Base-by-base conservation (phyloP, 352 stramenopile genomes). In the Thraustochytrium sp. region DNA sequence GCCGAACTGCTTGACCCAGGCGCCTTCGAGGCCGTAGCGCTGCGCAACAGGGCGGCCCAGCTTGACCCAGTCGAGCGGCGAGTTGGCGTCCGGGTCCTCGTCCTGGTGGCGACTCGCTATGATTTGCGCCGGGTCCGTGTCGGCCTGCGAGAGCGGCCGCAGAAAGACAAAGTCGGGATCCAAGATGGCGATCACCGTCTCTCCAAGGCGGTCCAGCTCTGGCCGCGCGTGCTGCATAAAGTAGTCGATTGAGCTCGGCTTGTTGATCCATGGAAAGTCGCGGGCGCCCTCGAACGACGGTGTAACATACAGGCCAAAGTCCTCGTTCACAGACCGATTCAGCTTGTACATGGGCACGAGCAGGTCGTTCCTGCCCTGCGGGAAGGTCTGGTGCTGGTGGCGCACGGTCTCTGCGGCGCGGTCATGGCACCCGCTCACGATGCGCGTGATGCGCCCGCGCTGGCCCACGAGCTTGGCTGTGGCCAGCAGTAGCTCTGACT, bases 201-300 rank as follows among this genome's bases (percentile, higher is more conserved):
- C 75, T 9, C 55, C 55, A 36, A 65, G 37, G 49, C 40, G 44
- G 38, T 75, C 75, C 9, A 84, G 49, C 42, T 84, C 75, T 11
- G 26, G 26, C 13, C 61, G 40, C 3, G 55, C 61, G 5, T 84
- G 54, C 36, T n/a, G 23, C 61, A 84, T 73, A 56, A 84, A 84
- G 42, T 83, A 84, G 21, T 84, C 75, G 55, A 84, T 84, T 8
- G 74, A 82, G 61, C 61, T 84, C 9, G 75, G 75, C 61, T 84
- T 84, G 49, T 84, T 84, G 42, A 84, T 84, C 75, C 75, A 84
- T 9, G 75, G 75, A 84, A 84, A 84, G 5, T 84, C 75, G 23
- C 40, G 40, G n/a, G 75, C 75, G 31, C 75, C 75, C 9, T 75
- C 54, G 53, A 84, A 84, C 5, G 40, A 42, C 4, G 75, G 75